Evolutionary conservation across 352 stramenopile species (phyloP).

Genomic region (Globisporangium splendens): DNA sequence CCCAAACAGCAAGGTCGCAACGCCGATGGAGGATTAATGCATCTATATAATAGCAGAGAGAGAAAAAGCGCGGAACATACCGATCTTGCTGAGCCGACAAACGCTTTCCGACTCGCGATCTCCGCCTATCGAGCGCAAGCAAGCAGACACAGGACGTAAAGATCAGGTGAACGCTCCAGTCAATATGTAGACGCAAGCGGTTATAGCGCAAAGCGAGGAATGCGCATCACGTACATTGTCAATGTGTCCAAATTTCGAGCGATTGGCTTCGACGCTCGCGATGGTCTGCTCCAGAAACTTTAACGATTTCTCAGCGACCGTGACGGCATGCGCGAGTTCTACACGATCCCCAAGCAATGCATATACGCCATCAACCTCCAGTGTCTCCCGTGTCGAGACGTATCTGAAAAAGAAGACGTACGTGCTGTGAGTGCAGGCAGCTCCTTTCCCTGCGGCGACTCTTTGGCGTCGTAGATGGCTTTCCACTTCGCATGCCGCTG

Average conservation of each 20-base stretch:
- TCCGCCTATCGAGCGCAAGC: conserved; percentile 25
- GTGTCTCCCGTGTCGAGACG: too few relatives aligned
- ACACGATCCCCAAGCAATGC: neutral
- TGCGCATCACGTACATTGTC: conserved; percentile 25
- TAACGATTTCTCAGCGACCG: conserved; percentile 64
- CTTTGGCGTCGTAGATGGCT: conserved; percentile 38
- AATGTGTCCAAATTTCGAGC: conserved; percentile 81
- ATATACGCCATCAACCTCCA: neutral
- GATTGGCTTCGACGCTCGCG: conserved; percentile 76
- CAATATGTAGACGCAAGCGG: too few relatives aligned
- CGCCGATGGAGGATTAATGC: neutral
- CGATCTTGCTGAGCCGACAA: conserved; percentile 53
- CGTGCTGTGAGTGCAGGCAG: conserved; percentile 50
- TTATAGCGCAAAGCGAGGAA: conserved; percentile 2
- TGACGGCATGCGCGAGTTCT: conserved; percentile 60
- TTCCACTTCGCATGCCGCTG: conserved; percentile 72
- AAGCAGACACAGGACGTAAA: too few relatives aligned
- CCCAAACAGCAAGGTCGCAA: neutral
- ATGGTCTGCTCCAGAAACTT: conserved; percentile 84
- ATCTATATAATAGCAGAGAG: too few relatives aligned
- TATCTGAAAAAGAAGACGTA: conserved; percentile 17
- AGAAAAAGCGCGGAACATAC: conserved; percentile 6
- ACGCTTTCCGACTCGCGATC: conserved; percentile 62
- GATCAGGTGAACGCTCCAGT: too few relatives aligned
- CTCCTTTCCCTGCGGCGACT: conserved; percentile 42